A percentile compares a stretch with the other conserved stretches of the same genome.
Evolutionary conservation across 2,329 filamentous ascomycete species (phyloP).

Genomic region (Aspergillus hiratsukae): DNA sequence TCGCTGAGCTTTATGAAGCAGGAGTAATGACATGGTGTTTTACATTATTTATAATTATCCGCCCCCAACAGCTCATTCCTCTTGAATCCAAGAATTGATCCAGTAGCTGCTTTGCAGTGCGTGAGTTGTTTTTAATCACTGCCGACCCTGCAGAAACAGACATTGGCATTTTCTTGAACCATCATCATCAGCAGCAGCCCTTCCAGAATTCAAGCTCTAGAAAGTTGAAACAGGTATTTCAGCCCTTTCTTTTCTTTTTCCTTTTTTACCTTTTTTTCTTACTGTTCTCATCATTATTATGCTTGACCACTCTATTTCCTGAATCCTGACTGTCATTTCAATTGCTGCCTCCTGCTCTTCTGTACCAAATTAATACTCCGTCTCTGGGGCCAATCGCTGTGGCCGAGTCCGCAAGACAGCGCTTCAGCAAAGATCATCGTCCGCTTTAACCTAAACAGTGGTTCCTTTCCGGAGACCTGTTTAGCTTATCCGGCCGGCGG

Average conservation of each 20-base stretch:
- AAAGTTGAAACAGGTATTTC: not conserved
- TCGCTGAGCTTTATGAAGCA: not conserved
- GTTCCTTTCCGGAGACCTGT: conserved; percentile 14
- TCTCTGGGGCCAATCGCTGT: conserved; percentile 8
- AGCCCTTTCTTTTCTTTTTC: not conserved
- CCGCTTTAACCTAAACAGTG: conserved; percentile 14
- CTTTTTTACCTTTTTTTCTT: not conserved
- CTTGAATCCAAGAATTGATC: not conserved
- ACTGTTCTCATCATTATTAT: not conserved
- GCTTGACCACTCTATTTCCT: not conserved
- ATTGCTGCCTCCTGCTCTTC: not conserved
- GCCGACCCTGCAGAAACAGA: conserved; percentile 9
- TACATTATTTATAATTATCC: not conserved
- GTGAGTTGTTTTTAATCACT: conserved; percentile 8
- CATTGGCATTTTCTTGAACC: not conserved
- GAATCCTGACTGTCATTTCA: not conserved
- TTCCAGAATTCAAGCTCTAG: not conserved
- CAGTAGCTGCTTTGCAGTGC: not conserved
- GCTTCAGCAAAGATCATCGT: conserved; percentile 9
- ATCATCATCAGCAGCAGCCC: not conserved
- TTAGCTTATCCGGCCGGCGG: conserved; percentile 14
- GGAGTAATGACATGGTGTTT: not conserved
- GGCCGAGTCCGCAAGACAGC: conserved; percentile 1
- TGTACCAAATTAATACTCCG: not conserved
- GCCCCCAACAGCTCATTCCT: not conserved